A percentile compares a stretch with the other conserved stretches of the same genome.
phyloP scores from a whole-genome alignment of 2,329 filamentous ascomycete genomes.

The Mycosphaerella arachidis region DNA sequence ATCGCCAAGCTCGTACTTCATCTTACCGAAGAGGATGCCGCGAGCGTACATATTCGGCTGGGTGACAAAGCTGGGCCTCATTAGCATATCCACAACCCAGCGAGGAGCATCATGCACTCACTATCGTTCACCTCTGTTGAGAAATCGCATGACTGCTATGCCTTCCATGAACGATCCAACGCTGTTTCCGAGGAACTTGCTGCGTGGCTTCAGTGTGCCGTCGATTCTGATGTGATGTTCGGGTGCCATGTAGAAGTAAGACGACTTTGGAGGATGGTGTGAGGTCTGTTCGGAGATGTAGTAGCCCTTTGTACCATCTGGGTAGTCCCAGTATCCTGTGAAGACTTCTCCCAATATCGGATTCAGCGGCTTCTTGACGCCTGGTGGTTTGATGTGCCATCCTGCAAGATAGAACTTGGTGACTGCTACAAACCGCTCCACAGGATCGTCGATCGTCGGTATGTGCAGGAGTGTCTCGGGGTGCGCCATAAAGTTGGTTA shows the following conservation, averaged over 20 bases:
- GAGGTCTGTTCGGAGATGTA: conserved; percentile 98
- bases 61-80: conserved; percentile 66
- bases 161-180: conserved; percentile 98
- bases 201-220: conserved; percentile 88
- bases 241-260: conserved; percentile 97
- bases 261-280: conserved; percentile 96
- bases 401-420: conserved; percentile 98
- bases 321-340: conserved; percentile 85
- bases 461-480: conserved; percentile 91
- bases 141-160: conserved; percentile 75
- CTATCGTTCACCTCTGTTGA: conserved; percentile 90
- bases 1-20: conserved; percentile 98
- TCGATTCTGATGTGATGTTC: conserved; percentile 93
- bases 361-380: conserved; percentile 97
- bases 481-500: conserved; percentile 99
- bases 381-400: conserved; percentile 97
- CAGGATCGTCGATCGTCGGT: conserved; percentile 79
- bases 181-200: conserved; percentile 93
- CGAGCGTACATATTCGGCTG: conserved; percentile 99
- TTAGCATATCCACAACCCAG: conserved; percentile 5
- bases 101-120: conserved; percentile 46
- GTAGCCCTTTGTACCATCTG: conserved; percentile 78
- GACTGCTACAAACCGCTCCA: conserved; percentile 85
- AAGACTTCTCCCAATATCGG: conserved; percentile 93
- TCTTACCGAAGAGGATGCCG: conserved; percentile 95